Percentiles rank a stretch among this genome's conserved stretches.
phyloP scores from a whole-genome alignment of 176 grass and related monocot species.

The Stipa capillata region DNA sequence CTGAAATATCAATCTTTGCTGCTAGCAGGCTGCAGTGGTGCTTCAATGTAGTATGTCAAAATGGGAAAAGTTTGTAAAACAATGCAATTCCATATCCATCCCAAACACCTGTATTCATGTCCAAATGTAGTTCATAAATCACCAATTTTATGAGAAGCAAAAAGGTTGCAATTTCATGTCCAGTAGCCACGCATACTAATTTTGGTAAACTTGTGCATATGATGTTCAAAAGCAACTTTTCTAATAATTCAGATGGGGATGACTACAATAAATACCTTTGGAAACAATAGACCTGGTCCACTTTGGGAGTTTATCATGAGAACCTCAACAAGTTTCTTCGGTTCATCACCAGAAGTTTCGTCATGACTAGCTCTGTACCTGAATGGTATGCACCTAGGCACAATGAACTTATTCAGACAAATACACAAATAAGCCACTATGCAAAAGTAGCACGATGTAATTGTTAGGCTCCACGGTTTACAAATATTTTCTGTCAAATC shows the following conservation, averaged over 20 bases:
- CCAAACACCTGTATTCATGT: background rate
- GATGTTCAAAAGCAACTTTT: background rate
- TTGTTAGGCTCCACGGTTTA: background rate
- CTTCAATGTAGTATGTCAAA: background rate
- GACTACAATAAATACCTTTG: conserved; percentile 55
- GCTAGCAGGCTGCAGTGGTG: no score
- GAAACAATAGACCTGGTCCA: conserved; percentile 85
- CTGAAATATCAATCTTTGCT: background rate
- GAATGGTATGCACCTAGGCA: conserved; percentile 88
- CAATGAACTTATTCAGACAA: background rate
- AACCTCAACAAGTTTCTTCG: conserved; percentile 71
- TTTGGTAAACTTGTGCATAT: background rate
- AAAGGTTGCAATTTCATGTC: background rate
- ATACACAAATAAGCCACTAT: background rate
- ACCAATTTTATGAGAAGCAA: background rate
- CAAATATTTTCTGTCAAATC: background rate
- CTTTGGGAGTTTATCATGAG: conserved; percentile 99
- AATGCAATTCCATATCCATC: background rate
- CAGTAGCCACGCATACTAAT: background rate
- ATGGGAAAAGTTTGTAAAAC: background rate
- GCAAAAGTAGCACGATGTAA: background rate
- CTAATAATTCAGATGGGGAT: background rate
- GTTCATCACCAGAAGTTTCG: conserved; percentile 26
- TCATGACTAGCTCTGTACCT: conserved; percentile 54
- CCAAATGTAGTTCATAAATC: background rate